Percentiles rank a stretch among this genome's conserved stretches.
Conservation (phyloP, 2,329 filamentous ascomycete genomes). For the Aspergillus awamori region DNA sequence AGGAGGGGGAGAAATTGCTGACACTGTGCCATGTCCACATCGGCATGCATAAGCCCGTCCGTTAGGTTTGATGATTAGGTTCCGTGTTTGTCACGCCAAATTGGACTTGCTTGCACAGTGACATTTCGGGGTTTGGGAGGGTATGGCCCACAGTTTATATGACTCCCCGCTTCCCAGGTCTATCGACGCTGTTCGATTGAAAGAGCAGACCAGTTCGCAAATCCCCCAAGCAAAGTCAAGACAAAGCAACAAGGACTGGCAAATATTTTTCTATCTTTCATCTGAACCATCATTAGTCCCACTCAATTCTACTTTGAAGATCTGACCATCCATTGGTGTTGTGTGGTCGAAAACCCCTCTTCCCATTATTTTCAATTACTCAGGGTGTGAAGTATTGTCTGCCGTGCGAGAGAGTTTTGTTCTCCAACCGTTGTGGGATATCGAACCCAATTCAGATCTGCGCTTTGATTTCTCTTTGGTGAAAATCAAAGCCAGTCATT, state of each 20-base stretch:
- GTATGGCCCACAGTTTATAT: constrained; percentile 42
- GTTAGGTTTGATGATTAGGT: constrained; percentile 43
- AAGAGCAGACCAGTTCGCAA: constrained; percentile 7
- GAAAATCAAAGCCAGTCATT: neutral
- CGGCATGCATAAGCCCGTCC: constrained; percentile 43
- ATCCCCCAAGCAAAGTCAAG: constrained; percentile 8
- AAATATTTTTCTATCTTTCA: neutral
- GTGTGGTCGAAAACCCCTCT: neutral
- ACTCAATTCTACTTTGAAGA: neutral
- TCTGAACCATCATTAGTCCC: neutral
- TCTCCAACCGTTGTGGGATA: constrained; percentile 1
- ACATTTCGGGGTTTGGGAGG: constrained; percentile 25
- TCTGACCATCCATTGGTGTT: neutral
- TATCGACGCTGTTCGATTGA: constrained; percentile 20
- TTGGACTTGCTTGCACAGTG: constrained; percentile 23
- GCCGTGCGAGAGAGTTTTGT: neutral
- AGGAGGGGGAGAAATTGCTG: constrained; percentile 36
- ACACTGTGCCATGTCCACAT: constrained; percentile 37
- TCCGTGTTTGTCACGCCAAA: constrained; percentile 37
- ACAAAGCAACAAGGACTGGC: neutral
- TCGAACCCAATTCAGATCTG: neutral
- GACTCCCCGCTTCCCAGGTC: constrained; percentile 42
- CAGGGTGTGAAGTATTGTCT: neutral
- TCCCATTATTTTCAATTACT: neutral
- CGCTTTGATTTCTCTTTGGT: neutral